Evolutionary conservation across 192 early-diverging fungal species (phyloP), one percentile per base, ranked within the genome.

Genomic region (Podila epicladia): DNA sequence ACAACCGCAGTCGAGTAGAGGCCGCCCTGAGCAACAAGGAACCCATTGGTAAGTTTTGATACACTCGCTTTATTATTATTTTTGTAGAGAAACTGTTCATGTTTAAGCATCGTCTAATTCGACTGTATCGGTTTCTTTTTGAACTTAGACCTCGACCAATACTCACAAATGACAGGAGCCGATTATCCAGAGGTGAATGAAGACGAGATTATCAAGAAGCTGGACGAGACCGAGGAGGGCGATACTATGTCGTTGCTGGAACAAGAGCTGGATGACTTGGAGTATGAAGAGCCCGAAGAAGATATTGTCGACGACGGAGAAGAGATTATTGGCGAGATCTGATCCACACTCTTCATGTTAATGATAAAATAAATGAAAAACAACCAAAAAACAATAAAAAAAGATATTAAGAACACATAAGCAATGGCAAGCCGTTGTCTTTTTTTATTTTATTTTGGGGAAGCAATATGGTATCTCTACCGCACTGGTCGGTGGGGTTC

Each of bases 11-110:
- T 8, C 53, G 75, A 15, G 66, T 85, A 15, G 69, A 82, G 35
- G 53, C 59, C 0, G 84, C 84, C 22, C 24, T 82, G 15, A 77
- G 68, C 45, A 74, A 65, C 12, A 69, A 62, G 13, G 60, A 64
- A 1, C 79, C 79, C 15, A 75, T 85, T n/a, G 75, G 84, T 85
- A 67, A 69, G 57, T 49, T 58, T 24, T 17, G 0, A 51, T 19
- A 9, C 5, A 31, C 35, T 37, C 3, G 7, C 32, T 5, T 32
- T 33, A 6, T 33, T 7, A 37, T 37, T 8, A 1, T 37, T 37
- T 8, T 37, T 8, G 35, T 1, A 6, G 35, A 37, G 35, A 37
- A 37, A 37, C 35, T 0, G 9, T 37, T 37, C 35, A 37, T 37
- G 7, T 37, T 37, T 37, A 37, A 11, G 35, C 35, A 37, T 37